Evolutionary conservation across 805 yeast species (phyloP), one percentile per base, ranked within the genome.

Genomic region (Wickerhamomyces ciferrii): DNA sequence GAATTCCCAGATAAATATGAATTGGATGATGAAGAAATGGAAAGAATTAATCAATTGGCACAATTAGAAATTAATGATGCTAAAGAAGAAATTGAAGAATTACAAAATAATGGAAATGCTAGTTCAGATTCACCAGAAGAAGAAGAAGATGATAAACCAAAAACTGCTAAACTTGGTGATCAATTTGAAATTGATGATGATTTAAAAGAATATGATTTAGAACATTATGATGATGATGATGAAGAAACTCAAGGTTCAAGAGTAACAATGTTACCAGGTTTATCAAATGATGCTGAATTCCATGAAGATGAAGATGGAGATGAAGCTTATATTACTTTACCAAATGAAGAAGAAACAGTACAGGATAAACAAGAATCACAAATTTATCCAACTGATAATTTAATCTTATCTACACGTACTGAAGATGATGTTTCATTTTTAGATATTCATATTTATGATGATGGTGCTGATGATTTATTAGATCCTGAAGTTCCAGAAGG

Each of bases 361-460:
- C 95, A 90, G 64, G 97, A 88, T 52, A 84, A 84, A 57, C 77
- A 82, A 52, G 97, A 92, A 63, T 71, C 83, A 58, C 96, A 87
- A 61, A 81, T 94, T 37, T 83, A 85, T 58, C 92, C 96, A 41
- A 83, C 94, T 2, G 99, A 94, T 66, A 94, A 89, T 62, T 68
- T 94, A 70, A 77, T 94, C 27, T 75, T 94, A 54, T 90, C 96
- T 9, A 84, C 97, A 1, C 83, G 96, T 71, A 94, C 99, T 4
- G 98, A 94, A 62, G 99, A 94, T 65, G 97, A 92, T 43, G 75
- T 94, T 41, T 89, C 97, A 7, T 87, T 84, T 61, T 72, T 94
- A 60, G 98, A 94, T 59, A 95, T 92, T 4, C 92, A 92, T 59
- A 87, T 94, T 21, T 94, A 91, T 63, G 98, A 94, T 62, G 96